phyloP scores from a whole-genome alignment of 1,139 yeast species.

The Hemisphaericaspora subhashii region DNA sequence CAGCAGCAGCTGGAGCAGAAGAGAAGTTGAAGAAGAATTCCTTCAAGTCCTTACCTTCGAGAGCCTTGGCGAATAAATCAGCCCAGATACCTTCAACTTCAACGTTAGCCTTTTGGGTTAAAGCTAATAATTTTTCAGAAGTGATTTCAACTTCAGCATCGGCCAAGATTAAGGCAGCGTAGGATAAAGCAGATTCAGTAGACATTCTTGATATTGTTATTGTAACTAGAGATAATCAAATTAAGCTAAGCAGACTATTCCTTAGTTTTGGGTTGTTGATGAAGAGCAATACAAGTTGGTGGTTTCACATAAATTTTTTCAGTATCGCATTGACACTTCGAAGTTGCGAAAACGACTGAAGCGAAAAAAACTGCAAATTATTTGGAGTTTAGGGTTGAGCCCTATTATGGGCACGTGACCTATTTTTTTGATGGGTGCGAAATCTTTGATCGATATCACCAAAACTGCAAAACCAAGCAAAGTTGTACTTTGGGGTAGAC shows the following conservation, averaged over 20 bases:
- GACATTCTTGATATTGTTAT: constrained; percentile 50
- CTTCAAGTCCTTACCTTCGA: constrained; percentile 75
- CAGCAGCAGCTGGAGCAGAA: constrained; percentile 67
- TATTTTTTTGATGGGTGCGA: too few species aligned
- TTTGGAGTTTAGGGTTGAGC: constrained; percentile 2
- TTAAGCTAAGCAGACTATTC: constrained; percentile 74
- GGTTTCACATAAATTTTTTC: constrained; percentile 4
- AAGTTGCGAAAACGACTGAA: background rate
- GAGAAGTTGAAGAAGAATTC: constrained; percentile 75
- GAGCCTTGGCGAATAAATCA: constrained; percentile 78
- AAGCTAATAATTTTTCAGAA: constrained; percentile 71
- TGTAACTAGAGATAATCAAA: constrained; percentile 45
- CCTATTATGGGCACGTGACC: too few species aligned
- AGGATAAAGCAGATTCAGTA: constrained; percentile 79
- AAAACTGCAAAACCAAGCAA: too few species aligned
- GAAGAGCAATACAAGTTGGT: background rate
- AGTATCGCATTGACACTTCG: background rate
- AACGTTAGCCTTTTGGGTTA: constrained; percentile 52
- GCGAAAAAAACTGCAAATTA: background rate
- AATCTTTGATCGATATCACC: too few species aligned
- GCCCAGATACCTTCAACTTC: constrained; percentile 68
- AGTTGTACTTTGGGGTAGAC: too few species aligned
- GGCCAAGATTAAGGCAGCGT: constrained; percentile 87
- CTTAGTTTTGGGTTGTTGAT: constrained; percentile 28
- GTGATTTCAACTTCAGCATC: constrained; percentile 81